A percentile compares a stretch with the other conserved stretches of the same genome.
These are phyloP conservation scores for Rubus parviflorus DNA, from an alignment of 306 rosid genomes.

Conservation along the genomic window DNA sequence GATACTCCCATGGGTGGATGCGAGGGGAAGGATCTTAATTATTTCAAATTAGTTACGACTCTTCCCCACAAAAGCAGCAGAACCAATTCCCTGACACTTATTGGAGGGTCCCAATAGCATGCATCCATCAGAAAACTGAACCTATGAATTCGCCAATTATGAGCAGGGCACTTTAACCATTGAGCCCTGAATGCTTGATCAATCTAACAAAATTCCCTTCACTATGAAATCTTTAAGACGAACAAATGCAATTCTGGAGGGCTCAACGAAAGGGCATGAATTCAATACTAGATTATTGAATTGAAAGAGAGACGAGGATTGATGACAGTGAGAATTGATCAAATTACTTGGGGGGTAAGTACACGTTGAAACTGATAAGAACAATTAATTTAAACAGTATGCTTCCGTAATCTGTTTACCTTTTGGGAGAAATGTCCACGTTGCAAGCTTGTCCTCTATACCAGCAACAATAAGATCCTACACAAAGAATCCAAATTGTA, in stretches of 20 bases:
- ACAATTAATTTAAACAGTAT: background rate
- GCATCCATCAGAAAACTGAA: background rate
- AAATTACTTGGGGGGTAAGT: background rate
- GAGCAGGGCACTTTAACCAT: background rate
- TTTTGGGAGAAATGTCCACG: conserved; percentile 99
- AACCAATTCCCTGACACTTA: background rate
- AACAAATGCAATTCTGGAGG: background rate
- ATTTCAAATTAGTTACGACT: background rate
- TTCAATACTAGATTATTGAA: background rate
- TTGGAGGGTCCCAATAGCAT: background rate
- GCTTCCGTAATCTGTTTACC: conserved; percentile 45
- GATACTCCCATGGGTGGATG: background rate
- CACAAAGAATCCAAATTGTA: conserved; percentile 24
- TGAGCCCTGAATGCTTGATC: background rate
- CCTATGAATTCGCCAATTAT: background rate
- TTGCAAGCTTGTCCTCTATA: conserved; percentile 88
- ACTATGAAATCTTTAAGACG: background rate
- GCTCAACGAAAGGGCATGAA: background rate
- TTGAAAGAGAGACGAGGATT: background rate
- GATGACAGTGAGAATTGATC: background rate
- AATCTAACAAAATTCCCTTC: background rate
- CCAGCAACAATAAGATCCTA: conserved; percentile 91
- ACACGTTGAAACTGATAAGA: background rate
- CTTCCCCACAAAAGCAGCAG: background rate
- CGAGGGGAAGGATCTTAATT: background rate